Conservation (phyloP, 495 filamentous ascomycete genomes). For the Elasticomyces elasticus region DNA sequence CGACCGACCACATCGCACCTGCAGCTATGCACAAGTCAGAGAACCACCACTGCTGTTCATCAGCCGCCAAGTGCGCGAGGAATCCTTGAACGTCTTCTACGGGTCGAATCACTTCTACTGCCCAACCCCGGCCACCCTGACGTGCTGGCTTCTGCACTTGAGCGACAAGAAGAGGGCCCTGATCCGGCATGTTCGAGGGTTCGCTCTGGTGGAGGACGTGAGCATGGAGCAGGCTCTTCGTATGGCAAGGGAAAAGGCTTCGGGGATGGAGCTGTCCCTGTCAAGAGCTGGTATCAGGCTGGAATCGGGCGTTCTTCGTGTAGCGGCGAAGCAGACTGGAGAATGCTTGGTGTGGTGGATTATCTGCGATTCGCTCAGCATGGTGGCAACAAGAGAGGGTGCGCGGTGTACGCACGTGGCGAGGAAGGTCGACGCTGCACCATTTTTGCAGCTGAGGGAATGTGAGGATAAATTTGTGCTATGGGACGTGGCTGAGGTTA, state of each 20-base stretch:
- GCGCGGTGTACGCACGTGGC: not conserved
- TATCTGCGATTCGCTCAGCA: not conserved
- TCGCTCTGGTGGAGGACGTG: not conserved
- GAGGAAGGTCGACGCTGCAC: not conserved
- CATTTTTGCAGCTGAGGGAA: not conserved
- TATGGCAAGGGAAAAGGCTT: not conserved
- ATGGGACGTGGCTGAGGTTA: not conserved
- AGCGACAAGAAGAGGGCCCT: not conserved
- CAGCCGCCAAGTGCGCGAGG: not conserved
- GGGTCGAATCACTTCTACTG: not conserved
- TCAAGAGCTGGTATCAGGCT: not conserved
- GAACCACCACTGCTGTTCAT: not conserved
- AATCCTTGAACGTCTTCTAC: constrained; percentile 3
- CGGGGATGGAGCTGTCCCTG: not conserved
- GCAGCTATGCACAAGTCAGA: not conserved
- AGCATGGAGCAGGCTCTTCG: not conserved
- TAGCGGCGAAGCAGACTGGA: not conserved
- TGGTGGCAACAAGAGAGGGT: not conserved
- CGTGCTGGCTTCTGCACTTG: not conserved
- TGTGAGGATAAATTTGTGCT: not conserved
- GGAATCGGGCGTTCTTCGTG: not conserved
- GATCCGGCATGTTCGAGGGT: not conserved
- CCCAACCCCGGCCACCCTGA: not conserved
- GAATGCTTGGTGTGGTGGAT: not conserved
- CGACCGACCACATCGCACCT: not conserved